Evolutionary conservation across 768 basidiomycete genomes (phyloP).

Genomic region (Tricholoma flavovirens): DNA sequence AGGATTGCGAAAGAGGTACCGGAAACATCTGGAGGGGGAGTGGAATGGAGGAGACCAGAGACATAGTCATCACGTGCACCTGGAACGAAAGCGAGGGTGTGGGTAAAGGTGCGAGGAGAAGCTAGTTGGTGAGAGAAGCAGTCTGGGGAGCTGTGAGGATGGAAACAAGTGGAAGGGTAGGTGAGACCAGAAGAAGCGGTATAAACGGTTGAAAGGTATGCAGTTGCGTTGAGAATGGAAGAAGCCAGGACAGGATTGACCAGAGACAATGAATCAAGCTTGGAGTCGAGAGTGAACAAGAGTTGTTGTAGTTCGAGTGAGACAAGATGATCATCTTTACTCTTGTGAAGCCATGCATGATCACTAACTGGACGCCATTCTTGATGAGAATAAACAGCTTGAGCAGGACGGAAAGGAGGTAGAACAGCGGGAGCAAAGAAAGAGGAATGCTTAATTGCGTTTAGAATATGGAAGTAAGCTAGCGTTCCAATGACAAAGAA

Average conservation of each 20-base stretch:
- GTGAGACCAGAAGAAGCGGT: constrained; percentile 24
- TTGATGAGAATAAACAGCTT: constrained; percentile 45
- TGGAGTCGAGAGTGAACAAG: constrained; percentile 47
- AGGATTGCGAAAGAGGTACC: constrained; percentile 4
- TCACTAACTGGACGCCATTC: constrained; percentile 60
- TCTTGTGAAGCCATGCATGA: constrained; percentile 39
- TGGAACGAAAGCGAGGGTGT: constrained; percentile 48
- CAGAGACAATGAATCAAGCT: constrained; percentile 16
- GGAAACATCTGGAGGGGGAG: not conserved
- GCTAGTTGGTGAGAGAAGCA: constrained; percentile 17
- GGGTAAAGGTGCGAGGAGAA: constrained; percentile 25
- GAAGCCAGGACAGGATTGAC: constrained; percentile 15
- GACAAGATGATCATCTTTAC: constrained; percentile 24
- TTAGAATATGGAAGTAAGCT: constrained; percentile 91
- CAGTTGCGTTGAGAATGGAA: constrained; percentile 30
- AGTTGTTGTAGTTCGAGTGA: constrained; percentile 72
- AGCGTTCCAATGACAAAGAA: constrained; percentile 87
- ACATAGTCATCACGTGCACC: constrained; percentile 49
- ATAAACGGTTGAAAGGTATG: constrained; percentile 18
- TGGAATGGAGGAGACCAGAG: constrained; percentile 21
- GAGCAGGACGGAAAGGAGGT: constrained; percentile 45
- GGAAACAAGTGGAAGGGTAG: constrained; percentile 46
- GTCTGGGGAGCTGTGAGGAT: not conserved
- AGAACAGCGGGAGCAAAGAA: constrained; percentile 59
- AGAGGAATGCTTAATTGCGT: constrained; percentile 83